A percentile compares a stretch with the other conserved stretches of the same genome.
These are phyloP conservation scores for Suillus weaverae DNA, from an alignment of 768 basidiomycete genomes.

Conservation along the genomic window DNA sequence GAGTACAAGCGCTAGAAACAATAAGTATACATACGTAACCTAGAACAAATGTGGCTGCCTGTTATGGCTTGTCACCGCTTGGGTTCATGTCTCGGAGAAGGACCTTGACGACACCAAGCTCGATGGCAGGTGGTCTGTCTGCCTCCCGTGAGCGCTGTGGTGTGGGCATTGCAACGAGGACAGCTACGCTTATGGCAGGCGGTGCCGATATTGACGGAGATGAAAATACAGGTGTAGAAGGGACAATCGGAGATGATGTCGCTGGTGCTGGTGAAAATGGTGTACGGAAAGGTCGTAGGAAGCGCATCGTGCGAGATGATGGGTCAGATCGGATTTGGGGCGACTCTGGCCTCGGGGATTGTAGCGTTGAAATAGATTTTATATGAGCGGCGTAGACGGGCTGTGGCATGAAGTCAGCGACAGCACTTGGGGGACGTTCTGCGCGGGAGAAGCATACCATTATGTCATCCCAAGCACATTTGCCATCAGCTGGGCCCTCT, in stretches of 20 bases:
- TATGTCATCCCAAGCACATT: constrained; percentile 30
- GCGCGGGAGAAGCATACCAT: constrained; percentile 19
- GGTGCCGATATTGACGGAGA: constrained; percentile 11
- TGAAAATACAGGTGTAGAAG: constrained; percentile 1
- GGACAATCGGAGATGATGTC: constrained; percentile 7
- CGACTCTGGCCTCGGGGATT: neutral
- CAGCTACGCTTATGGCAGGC: constrained; percentile 37
- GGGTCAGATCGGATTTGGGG: constrained; percentile 8
- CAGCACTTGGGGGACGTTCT: neutral
- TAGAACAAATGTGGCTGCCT: neutral
- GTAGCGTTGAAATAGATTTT: constrained; percentile 13
- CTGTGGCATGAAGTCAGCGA: constrained; percentile 12
- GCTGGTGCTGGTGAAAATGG: constrained; percentile 16
- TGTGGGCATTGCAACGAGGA: constrained; percentile 47
- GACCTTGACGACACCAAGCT: constrained; percentile 33
- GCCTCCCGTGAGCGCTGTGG: constrained; percentile 17
- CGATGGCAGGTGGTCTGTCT: constrained; percentile 31
- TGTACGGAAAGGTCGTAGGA: constrained; percentile 20
- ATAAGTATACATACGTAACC: neutral
- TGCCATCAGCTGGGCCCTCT: constrained; percentile 11
- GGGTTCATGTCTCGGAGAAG: neutral
- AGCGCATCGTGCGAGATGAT: constrained; percentile 14
- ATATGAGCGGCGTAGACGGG: constrained; percentile 26
- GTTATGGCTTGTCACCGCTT: neutral
- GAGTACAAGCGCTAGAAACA: neutral